Conservation (phyloP, 345 rosid species). For the Schrenkiella parvula region DNA sequence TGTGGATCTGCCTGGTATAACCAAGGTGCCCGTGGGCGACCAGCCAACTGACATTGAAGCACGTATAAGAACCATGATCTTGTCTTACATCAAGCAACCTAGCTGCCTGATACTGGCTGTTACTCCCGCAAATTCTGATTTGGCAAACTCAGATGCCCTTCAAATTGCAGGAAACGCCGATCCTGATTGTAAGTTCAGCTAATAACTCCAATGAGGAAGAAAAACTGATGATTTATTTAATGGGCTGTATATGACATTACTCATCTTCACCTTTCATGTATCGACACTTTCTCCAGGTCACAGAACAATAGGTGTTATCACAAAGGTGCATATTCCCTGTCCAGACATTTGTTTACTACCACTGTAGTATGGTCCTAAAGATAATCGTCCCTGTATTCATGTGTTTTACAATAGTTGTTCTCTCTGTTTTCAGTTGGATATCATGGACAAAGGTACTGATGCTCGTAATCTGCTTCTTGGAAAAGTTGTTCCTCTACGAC, state of each 20-base stretch:
- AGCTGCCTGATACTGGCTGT: constrained; percentile 70
- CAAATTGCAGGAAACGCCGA: constrained; percentile 61
- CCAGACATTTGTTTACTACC: constrained; percentile 4
- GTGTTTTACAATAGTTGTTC: constrained; percentile 7
- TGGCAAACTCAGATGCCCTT: constrained; percentile 74
- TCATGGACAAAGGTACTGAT: constrained; percentile 69
- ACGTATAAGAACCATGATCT: constrained; percentile 53
- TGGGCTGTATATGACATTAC: background rate
- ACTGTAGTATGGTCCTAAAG: background rate
- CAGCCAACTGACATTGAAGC: constrained; percentile 64
- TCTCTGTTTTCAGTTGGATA: constrained; percentile 54
- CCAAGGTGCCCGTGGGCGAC: constrained; percentile 74
- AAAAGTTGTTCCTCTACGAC: constrained; percentile 54
- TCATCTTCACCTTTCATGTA: background rate
- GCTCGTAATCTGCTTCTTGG: constrained; percentile 63
- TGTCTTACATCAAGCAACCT: constrained; percentile 41
- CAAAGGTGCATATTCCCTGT: constrained; percentile 44
- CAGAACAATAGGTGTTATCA: constrained; percentile 66
- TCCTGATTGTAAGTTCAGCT: constrained; percentile 43
- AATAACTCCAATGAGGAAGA: background rate
- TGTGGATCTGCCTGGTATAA: constrained; percentile 68
- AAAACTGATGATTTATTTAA: background rate
- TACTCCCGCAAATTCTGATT: constrained; percentile 66
- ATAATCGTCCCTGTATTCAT: background rate
- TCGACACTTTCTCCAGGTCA: constrained; percentile 44